These are phyloP conservation scores for Przewalskia tangutica DNA, from an alignment of 257 asterid species.

Conservation along the genomic window DNA sequence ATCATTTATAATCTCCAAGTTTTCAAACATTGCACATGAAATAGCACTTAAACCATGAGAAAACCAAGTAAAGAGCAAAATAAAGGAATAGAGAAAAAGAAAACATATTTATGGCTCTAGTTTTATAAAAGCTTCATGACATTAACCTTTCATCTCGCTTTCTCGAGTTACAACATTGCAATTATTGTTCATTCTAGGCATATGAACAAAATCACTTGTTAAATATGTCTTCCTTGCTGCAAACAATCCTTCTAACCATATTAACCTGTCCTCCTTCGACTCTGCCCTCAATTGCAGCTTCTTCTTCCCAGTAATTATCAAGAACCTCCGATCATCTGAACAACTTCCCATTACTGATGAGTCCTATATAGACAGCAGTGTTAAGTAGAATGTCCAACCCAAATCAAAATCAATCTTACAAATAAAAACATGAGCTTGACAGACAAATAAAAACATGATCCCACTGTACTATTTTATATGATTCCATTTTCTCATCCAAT, in stretches of 20 bases:
- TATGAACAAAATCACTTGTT: conserved; percentile 9
- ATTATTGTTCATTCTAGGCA: conserved; percentile 1
- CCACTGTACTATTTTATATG: not conserved
- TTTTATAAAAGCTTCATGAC: not conserved
- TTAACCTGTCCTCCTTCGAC: conserved; percentile 9
- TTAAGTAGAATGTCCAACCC: not conserved
- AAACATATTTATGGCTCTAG: not conserved
- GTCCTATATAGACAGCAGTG: conserved; percentile 4
- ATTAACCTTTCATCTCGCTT: not conserved
- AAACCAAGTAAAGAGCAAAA: not conserved
- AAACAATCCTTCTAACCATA: conserved; percentile 18
- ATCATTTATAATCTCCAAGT: not conserved
- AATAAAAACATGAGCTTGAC: not conserved
- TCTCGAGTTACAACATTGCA: conserved; percentile 10
- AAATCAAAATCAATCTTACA: not conserved
- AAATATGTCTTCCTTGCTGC: conserved; percentile 8
- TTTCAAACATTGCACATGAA: not conserved
- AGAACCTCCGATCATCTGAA: conserved; percentile 21
- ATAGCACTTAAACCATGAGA: not conserved
- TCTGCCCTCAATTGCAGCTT: conserved; percentile 23
- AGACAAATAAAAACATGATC: not conserved
- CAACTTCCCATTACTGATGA: conserved; percentile 18
- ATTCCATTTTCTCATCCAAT: not conserved
- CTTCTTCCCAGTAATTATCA: conserved; percentile 14
- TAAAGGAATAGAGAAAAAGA: not conserved